Evolutionary conservation across 768 basidiomycete genomes (phyloP), one percentile per base, ranked within the genome.

Genomic region (Tricholoma saponaceum): DNA sequence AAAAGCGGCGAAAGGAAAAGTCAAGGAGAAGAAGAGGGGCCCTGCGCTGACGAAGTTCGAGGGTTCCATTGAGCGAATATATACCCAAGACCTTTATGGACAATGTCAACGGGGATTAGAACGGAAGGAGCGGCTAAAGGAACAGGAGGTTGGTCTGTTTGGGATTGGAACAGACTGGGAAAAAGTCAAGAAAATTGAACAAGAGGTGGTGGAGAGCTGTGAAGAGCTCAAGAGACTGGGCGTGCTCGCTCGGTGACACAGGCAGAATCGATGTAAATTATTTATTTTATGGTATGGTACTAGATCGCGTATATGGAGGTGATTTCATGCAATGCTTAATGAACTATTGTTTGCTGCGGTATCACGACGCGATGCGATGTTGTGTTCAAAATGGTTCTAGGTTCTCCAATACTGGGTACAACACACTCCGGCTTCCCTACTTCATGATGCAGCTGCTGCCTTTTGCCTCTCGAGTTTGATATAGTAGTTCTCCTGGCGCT

Each of bases 101-200:
- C 78, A 84, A 64, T 98, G 96, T 70, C 85, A 88, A 62, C 76
- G 79, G 5, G 87, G 85, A 43, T 58, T 84, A 51, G 86, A 92
- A 62, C 69, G 76, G 57, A 87, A 86, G 68, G 80, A 89, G 65
- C 84, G 86, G 59, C 73, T 78, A 59, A 87, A 87, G 67, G 88
- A 95, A 53, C 79, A 82, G 8, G 88, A 93, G 64, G 72, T 90
- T 37, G 96, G 96, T 4, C 71, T 97, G 60, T 95, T 98, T 69
- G 96, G 95, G 5, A 76, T 97, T 54, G 92, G 94, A 28, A 90
- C 93, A 10, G 90, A 98, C 68, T 93, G 91, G 90, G 88, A 93
- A 30, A 91, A 92, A 72, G 89, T 98, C 58, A 77, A 79, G 69
- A 70, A 73, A 62, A 88, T 97, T 53, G 82, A 89, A 51, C 73